Evolutionary conservation across 2,329 filamentous ascomycete species (phyloP).

Genomic region (Ilyonectria destructans): DNA sequence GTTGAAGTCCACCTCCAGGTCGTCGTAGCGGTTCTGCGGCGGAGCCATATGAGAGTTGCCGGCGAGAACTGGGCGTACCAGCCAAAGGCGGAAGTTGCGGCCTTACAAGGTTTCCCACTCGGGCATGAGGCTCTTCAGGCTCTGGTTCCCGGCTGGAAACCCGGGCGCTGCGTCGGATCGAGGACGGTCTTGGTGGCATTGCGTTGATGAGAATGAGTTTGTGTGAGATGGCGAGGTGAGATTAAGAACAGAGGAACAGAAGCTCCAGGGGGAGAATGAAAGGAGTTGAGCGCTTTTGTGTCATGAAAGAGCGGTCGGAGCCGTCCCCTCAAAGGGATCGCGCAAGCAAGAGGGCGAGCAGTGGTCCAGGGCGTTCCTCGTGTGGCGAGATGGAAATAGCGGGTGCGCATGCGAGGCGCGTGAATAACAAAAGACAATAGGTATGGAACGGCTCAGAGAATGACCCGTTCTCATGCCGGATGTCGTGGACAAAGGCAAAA

Average conservation of each 20-base stretch:
- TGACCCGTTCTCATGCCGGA: constrained; percentile 24
- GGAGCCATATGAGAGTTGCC: constrained; percentile 59
- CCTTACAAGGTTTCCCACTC: constrained; percentile 32
- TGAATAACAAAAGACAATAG: constrained; percentile 27
- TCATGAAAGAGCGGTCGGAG: constrained; percentile 37
- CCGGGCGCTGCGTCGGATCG: constrained; percentile 40
- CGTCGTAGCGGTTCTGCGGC: constrained; percentile 54
- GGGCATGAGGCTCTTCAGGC: constrained; percentile 21
- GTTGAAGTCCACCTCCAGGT: constrained; percentile 41
- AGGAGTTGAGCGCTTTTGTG: constrained; percentile 34
- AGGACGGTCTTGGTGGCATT: constrained; percentile 46
- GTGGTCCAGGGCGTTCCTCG: constrained; percentile 28
- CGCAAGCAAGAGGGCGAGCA: constrained; percentile 18
- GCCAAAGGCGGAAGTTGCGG: constrained; percentile 45
- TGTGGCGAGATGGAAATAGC: constrained; percentile 42
- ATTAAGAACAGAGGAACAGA: neutral
- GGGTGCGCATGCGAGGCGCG: constrained; percentile 30
- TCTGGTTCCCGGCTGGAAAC: constrained; percentile 43
- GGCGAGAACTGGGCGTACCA: constrained; percentile 56
- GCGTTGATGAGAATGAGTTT: constrained; percentile 12
- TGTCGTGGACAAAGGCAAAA: constrained; percentile 30
- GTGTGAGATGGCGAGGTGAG: neutral
- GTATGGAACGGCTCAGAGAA: constrained; percentile 13
- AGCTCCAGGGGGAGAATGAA: constrained; percentile 3
- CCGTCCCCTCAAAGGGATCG: constrained; percentile 21